A percentile compares a stretch with the other conserved stretches of the same genome.
Evolutionary conservation across 2,329 filamentous ascomycete species (phyloP).

Genomic region (Pseudohalonectria lignicola): DNA sequence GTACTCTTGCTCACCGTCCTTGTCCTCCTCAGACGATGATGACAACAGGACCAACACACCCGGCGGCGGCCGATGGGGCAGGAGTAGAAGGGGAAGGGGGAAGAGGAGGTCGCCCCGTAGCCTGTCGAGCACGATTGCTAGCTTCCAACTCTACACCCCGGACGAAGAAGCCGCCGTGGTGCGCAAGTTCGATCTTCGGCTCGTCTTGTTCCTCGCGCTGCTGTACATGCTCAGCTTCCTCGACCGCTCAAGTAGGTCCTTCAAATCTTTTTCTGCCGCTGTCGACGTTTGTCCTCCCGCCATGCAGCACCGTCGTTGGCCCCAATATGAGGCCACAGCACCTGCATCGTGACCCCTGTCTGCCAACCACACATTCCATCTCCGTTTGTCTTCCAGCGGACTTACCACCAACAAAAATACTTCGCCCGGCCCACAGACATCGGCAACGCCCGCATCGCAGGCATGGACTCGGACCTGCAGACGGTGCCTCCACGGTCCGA

Average conservation of each 20-base stretch:
- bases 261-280: background rate
- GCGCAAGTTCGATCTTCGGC: slow-evolving; percentile 62
- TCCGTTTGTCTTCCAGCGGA: slow-evolving; percentile 1
- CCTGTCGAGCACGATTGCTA: slow-evolving; percentile 11
- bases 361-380: too few relatives aligned
- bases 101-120: too few relatives aligned
- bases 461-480: slow-evolving; percentile 51
- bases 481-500: slow-evolving; percentile 26
- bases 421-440: too few relatives aligned
- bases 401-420: background rate
- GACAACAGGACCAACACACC: too few relatives aligned
- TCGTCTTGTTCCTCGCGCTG: slow-evolving; percentile 72
- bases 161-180: slow-evolving; percentile 67
- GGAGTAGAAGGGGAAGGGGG: too few relatives aligned
- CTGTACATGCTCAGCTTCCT: slow-evolving; percentile 80
- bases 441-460: slow-evolving; percentile 51
- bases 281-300: background rate
- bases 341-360: too few relatives aligned
- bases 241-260: slow-evolving; percentile 64
- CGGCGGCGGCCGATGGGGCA: too few relatives aligned
- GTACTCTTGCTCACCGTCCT: too few relatives aligned
- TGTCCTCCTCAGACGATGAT: too few relatives aligned
- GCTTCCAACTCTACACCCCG: slow-evolving; percentile 31
- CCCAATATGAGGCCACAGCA: too few relatives aligned
- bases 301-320: too few relatives aligned